Conservation (phyloP, 2,329 filamentous ascomycete genomes). For the Sclerotinia borealis region DNA sequence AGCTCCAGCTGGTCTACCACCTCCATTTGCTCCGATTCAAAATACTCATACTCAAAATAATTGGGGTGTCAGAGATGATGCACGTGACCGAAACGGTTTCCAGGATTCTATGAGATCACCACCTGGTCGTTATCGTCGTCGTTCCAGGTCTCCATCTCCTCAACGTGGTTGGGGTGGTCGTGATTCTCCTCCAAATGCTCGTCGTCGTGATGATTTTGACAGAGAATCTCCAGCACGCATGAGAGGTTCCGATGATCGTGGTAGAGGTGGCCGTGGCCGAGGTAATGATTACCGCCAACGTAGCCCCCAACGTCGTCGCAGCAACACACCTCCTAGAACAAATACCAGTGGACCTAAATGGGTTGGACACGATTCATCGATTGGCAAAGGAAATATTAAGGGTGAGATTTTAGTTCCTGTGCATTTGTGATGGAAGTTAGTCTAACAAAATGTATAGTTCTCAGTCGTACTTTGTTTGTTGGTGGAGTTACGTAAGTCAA, state of each 20-base stretch:
- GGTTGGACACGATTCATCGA: constrained; percentile 69
- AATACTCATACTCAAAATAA: constrained; percentile 37
- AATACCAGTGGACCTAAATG: constrained; percentile 57
- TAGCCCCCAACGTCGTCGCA: constrained; percentile 67
- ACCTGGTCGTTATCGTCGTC: constrained; percentile 46
- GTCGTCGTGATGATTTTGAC: constrained; percentile 52
- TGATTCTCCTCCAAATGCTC: constrained; percentile 45
- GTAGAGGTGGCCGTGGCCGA: constrained; percentile 45
- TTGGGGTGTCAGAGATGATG: constrained; percentile 36
- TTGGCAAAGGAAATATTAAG: constrained; percentile 76
- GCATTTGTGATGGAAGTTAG: constrained; percentile 1
- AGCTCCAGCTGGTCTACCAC: constrained; percentile 28
- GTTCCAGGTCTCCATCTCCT: constrained; percentile 75
- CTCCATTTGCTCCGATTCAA: constrained; percentile 24
- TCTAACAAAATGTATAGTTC: constrained; percentile 45
- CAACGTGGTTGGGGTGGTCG: constrained; percentile 65
- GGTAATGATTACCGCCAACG: constrained; percentile 78
- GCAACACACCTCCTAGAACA: constrained; percentile 48
- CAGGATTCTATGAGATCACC: constrained; percentile 55
- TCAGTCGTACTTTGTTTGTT: constrained; percentile 93
- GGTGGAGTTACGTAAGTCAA: constrained; percentile 79
- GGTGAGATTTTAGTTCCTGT: constrained; percentile 35
- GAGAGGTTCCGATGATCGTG: constrained; percentile 47
- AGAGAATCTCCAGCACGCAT: constrained; percentile 60
- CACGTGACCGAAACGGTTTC: constrained; percentile 50